Percentiles rank a stretch among this genome's conserved stretches.
phyloP scores from a whole-genome alignment of 257 asterid genomes.

The Primulina eburnea region DNA sequence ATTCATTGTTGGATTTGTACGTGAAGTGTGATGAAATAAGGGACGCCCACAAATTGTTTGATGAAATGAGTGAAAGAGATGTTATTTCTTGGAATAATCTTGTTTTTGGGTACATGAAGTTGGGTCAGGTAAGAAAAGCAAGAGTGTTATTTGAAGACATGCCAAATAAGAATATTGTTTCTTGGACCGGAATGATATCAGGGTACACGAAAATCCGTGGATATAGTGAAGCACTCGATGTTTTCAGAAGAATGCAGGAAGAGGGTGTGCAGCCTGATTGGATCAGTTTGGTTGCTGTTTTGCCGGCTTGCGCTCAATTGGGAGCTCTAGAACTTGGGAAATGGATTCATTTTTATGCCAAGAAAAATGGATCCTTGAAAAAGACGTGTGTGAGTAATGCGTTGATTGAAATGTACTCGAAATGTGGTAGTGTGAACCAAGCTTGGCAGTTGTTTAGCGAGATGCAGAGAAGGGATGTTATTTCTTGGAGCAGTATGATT shows the following conservation, averaged over 20 bases:
- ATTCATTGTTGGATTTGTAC: conserved; percentile 63
- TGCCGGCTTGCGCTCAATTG: conserved; percentile 70
- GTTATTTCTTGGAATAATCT: conserved; percentile 74
- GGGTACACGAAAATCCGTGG: conserved; percentile 60
- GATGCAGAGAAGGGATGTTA: conserved; percentile 53
- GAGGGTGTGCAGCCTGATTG: conserved; percentile 70
- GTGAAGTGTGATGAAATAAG: conserved; percentile 52
- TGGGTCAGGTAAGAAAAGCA: conserved; percentile 56
- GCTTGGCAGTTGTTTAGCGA: conserved; percentile 56
- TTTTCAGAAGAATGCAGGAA: conserved; percentile 67
- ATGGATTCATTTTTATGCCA: conserved; percentile 71
- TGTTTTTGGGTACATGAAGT: conserved; percentile 54
- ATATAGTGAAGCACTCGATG: conserved; percentile 57
- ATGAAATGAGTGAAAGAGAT: conserved; percentile 66
- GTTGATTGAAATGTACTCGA: conserved; percentile 76
- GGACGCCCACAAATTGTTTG: conserved; percentile 54
- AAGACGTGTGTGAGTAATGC: conserved; percentile 60
- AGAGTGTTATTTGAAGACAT: conserved; percentile 55
- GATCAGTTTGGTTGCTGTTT: conserved; percentile 62
- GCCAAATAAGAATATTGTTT: conserved; percentile 50
- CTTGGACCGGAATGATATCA: conserved; percentile 79
- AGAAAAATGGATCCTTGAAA: conserved; percentile 43
- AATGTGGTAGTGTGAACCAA: conserved; percentile 59
- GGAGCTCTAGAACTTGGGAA: conserved; percentile 77
- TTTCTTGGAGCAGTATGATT: conserved; percentile 82